Evolutionary conservation across 208 protist species (phyloP).

Genomic region (Trypanosoma caninum): DNA sequence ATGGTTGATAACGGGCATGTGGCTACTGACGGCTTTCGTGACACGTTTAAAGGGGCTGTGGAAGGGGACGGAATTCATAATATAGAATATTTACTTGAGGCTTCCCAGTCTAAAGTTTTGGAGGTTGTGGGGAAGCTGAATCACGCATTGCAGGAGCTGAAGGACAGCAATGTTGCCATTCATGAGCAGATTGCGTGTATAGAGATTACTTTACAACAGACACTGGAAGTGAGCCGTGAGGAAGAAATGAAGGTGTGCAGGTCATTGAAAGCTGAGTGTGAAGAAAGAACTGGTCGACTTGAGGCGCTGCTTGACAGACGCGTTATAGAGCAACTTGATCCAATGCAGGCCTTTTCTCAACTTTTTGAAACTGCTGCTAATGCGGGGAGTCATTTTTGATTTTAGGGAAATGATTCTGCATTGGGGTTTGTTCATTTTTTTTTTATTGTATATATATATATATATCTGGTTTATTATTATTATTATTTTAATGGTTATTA

Average conservation of each 20-base stretch:
- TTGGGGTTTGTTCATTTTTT: background rate
- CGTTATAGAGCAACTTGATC: constrained; percentile 18
- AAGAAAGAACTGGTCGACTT: constrained; percentile 16
- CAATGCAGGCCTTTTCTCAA: constrained; percentile 16
- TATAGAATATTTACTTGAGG: constrained; percentile 40
- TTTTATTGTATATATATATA: background rate
- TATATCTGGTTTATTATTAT: background rate
- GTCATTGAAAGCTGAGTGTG: constrained; percentile 18
- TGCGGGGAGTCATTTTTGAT: background rate
- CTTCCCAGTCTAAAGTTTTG: constrained; percentile 51
- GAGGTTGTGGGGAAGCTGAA: constrained; percentile 70
- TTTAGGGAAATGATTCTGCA: background rate
- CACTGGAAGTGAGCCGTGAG: constrained; percentile 60
- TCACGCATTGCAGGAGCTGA: constrained; percentile 56
- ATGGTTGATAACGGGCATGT: constrained; percentile 61
- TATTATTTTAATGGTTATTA: background rate
- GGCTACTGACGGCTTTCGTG: constrained; percentile 31
- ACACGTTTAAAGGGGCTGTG: constrained; percentile 33
- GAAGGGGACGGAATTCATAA: constrained; percentile 40
- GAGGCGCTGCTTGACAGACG: constrained; percentile 18
- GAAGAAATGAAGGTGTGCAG: constrained; percentile 34
- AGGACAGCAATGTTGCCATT: constrained; percentile 62
- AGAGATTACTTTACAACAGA: constrained; percentile 67
- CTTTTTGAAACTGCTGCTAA: constrained; percentile 10
- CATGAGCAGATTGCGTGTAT: constrained; percentile 79